Percentiles rank a stretch among this genome's conserved stretches.
These are phyloP conservation scores for Kazachstania martiniae DNA, from an alignment of 805 yeast genomes.

Conservation along the genomic window DNA sequence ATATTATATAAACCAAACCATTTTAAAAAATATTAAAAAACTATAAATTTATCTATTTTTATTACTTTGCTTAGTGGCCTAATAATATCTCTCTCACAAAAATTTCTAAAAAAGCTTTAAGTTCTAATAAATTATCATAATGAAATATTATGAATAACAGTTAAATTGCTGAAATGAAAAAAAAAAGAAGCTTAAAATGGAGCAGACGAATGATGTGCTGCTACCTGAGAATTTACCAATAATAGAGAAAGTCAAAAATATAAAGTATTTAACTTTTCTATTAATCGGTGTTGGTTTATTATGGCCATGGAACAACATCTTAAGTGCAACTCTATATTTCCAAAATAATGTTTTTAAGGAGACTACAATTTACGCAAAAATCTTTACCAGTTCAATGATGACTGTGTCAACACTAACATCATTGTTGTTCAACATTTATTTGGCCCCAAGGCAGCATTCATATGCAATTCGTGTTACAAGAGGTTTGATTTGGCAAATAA, in stretches of 20 bases:
- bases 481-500: slow-evolving; percentile 51
- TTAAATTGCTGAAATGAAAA: too few relatives aligned
- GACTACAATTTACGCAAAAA: slow-evolving; percentile 40
- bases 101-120: too few relatives aligned
- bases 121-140: too few relatives aligned
- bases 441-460: slow-evolving; percentile 56
- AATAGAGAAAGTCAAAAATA: slow-evolving; percentile 11
- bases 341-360: slow-evolving; percentile 41
- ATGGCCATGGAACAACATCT: slow-evolving; percentile 96
- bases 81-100: too few relatives aligned
- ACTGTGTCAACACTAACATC: slow-evolving; percentile 66
- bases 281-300: slow-evolving; percentile 66
- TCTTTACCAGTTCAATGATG: slow-evolving; percentile 82
- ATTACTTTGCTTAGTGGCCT: too few relatives aligned
- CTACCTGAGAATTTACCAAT: too few relatives aligned
- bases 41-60: not conserved
- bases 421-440: slow-evolving; percentile 43
- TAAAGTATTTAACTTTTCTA: slow-evolving; percentile 46
- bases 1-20: too few relatives aligned
- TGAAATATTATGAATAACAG: too few relatives aligned
- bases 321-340: slow-evolving; percentile 79
- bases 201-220: too few relatives aligned
- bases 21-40: not conserved
- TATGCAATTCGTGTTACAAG: slow-evolving; percentile 42
- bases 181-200: too few relatives aligned